Evolutionary conservation across 345 rosid species (phyloP).

Genomic region (Turritis glabra): DNA sequence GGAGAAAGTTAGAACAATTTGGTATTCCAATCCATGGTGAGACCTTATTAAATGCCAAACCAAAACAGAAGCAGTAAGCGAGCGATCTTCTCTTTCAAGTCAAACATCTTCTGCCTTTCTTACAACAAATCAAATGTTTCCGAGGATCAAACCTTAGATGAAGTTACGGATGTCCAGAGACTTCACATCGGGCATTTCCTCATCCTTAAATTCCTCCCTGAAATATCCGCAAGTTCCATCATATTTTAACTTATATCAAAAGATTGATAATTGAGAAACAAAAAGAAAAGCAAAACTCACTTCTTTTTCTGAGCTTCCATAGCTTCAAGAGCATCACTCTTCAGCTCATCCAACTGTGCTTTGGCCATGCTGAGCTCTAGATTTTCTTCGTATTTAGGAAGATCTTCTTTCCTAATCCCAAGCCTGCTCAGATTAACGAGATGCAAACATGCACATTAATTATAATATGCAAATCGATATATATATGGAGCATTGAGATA

Average conservation of each 20-base stretch:
- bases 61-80: slow-evolving; percentile 7
- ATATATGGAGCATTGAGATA: neutral
- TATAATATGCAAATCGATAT: neutral
- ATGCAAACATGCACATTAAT: slow-evolving; percentile 12
- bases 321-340: slow-evolving; percentile 87
- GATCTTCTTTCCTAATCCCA: slow-evolving; percentile 81
- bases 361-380: slow-evolving; percentile 81
- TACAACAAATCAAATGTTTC: slow-evolving; percentile 37
- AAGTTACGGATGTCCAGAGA: slow-evolving; percentile 93
- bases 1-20: slow-evolving; percentile 19
- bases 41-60: slow-evolving; percentile 30
- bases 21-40: neutral
- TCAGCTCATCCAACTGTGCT: slow-evolving; percentile 84
- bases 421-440: slow-evolving; percentile 51
- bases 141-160: slow-evolving; percentile 45
- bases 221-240: neutral
- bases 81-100: slow-evolving; percentile 10
- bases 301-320: slow-evolving; percentile 95
- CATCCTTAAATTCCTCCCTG: slow-evolving; percentile 97
- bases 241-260: neutral
- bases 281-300: slow-evolving; percentile 35
- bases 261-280: neutral
- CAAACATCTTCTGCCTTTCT: slow-evolving; percentile 21
- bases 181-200: slow-evolving; percentile 72
- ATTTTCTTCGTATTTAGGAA: slow-evolving; percentile 87